Evolutionary conservation across 176 grass and related monocot genomes (phyloP), one percentile per base, ranked within the genome.

Genomic region (Otatea glauca): DNA sequence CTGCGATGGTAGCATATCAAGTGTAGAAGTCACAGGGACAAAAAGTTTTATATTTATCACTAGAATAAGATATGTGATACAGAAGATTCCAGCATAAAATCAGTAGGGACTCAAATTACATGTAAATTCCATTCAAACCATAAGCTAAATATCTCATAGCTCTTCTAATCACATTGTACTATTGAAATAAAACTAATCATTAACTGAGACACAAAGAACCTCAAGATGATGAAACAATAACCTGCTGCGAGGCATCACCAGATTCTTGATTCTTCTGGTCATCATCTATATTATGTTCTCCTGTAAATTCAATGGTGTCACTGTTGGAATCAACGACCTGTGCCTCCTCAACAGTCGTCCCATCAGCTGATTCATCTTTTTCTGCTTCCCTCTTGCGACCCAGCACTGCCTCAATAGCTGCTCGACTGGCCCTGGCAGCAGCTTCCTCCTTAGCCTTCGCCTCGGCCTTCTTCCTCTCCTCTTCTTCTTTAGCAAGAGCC

Each of bases 391-490:
- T 97, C 54, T 84, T 94, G 75, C 89, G 83, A 78, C 89, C 87
- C 34, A 94, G 76, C 55, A 97, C 85, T 49, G 89, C 85, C 44
- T 92, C 89, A 66, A 97, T 90, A 82, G 94, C 92, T 13, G 92
- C 92, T 68, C 88, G 74, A 83, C 91, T 97, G 58, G 94, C 92
- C 64, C 80, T 89, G 3, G 89, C 88, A 43, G 89, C 87, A 4
- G 85, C 90, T 84, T 87, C 92, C 80, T 97, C 92, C 83, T 92
- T 97, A 39, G 88, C 92, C 12, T 90, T 90, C 20, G 70, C 91
- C 79, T 97, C 94, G 17, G 77, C 90, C 81, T 94, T 97, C 83
- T 90, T 97, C 69, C 84, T 94, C 76, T 94, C 92, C 67, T 97
- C 92, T 75, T 97, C 92, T 88, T 94, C 94, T 70, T 87, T 97